phyloP scores from a whole-genome alignment of 1,284 basidiomycete genomes.

The Ustilago tritici region DNA sequence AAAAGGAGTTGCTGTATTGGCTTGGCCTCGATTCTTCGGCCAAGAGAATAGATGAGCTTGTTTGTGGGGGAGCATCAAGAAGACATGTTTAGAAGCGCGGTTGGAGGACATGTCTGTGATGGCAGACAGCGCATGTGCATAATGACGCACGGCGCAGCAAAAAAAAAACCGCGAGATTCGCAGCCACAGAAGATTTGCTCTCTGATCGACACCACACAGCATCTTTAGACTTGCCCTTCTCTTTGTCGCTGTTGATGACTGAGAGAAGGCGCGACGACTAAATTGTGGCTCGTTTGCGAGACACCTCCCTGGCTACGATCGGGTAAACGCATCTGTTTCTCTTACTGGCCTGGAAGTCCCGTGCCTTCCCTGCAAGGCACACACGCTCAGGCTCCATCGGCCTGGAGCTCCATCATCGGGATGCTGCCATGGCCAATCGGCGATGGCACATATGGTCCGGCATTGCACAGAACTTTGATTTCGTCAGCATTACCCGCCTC shows the following conservation, averaged over 20 bases:
- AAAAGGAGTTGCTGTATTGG: not conserved
- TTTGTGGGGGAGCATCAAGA: not conserved
- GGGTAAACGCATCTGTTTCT: constrained; percentile 12
- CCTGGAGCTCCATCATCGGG: not conserved
- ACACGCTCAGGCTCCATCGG: not conserved
- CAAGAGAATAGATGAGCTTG: not conserved
- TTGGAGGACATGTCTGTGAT: constrained; percentile 20
- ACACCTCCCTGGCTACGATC: constrained; percentile 1
- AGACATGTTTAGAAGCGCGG: not conserved
- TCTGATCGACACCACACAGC: not conserved
- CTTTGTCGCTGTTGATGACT: constrained; percentile 12
- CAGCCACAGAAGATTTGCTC: not conserved
- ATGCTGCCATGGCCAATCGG: not conserved
- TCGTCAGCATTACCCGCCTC: not conserved
- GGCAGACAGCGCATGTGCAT: constrained; percentile 11
- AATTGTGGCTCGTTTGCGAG: constrained; percentile 1
- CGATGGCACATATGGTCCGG: not conserved
- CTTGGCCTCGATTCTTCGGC: not conserved
- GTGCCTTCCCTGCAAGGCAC: not conserved
- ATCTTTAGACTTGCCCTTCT: not conserved
- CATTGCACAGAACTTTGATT: not conserved
- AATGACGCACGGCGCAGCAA: constrained; percentile 34
- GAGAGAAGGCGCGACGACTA: not conserved
- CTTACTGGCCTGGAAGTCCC: not conserved
- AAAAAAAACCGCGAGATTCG: not conserved